These are phyloP conservation scores for Hamamelis virginiana DNA, from an alignment of 164 flowering plant species.

Conservation along the genomic window DNA sequence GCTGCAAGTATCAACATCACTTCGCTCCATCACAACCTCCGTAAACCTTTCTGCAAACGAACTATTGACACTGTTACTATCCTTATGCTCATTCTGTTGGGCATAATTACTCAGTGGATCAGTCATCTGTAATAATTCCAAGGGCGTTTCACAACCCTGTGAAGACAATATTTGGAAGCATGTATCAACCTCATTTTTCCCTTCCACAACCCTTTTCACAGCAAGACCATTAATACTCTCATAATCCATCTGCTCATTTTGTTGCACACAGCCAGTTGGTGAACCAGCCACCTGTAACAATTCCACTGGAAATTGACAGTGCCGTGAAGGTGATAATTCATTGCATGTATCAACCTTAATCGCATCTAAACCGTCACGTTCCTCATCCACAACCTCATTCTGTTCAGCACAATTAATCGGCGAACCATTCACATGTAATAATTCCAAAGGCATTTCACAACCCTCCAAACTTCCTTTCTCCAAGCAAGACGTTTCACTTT, in stretches of 20 bases:
- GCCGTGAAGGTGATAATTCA: background rate
- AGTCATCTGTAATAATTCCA: background rate
- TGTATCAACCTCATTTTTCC: no score
- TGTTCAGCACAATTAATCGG: background rate
- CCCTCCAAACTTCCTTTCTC: background rate
- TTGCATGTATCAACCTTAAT: background rate
- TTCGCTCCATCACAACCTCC: background rate
- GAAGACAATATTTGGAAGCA: background rate
- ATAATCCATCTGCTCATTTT: slow-evolving; percentile 10
- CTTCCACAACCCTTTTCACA: slow-evolving; percentile 3
- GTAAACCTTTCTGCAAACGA: background rate
- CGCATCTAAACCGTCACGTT: slow-evolving; percentile 2
- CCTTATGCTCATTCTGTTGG: slow-evolving; percentile 2
- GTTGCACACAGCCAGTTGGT: background rate
- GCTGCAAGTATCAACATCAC: slow-evolving; percentile 1
- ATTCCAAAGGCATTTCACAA: background rate
- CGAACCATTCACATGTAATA: background rate
- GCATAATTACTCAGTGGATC: background rate
- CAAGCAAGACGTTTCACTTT: slow-evolving; percentile 4
- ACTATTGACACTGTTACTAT: background rate
- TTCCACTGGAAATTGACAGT: slow-evolving; percentile 8
- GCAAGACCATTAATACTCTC: background rate
- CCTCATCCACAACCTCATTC: slow-evolving; percentile 1
- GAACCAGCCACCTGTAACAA: slow-evolving; percentile 6
- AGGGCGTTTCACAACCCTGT: slow-evolving; percentile 2